A percentile compares a stretch with the other conserved stretches of the same genome.
These are phyloP conservation scores for Jatropha multifida DNA, from an alignment of 441 rosid genomes.

Conservation along the genomic window DNA sequence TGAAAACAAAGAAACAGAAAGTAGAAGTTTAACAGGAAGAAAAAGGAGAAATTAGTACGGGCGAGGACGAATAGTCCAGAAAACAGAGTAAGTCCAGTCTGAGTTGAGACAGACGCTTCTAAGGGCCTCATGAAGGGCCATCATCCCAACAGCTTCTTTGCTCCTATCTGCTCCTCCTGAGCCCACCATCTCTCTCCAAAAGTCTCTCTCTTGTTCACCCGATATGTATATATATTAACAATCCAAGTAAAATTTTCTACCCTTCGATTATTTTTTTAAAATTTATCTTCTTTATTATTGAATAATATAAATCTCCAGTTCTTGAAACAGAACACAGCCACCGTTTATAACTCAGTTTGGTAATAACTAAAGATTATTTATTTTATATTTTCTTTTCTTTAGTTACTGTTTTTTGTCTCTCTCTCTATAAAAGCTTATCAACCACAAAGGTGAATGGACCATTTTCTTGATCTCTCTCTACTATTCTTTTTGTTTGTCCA, in stretches of 20 bases:
- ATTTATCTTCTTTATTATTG: background rate
- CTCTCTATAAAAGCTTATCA: background rate
- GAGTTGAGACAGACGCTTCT: slow-evolving; percentile 93
- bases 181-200: slow-evolving; percentile 74
- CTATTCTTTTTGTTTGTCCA: background rate
- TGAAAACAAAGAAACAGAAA: slow-evolving; percentile 17
- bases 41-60: slow-evolving; percentile 49
- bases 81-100: slow-evolving; percentile 99
- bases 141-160: slow-evolving; percentile 99
- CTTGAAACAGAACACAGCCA: background rate
- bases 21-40: background rate
- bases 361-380: background rate
- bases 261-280: background rate
- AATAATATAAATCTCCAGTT: background rate
- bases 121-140: slow-evolving; percentile 99
- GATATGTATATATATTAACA: slow-evolving; percentile 4
- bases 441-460: background rate
- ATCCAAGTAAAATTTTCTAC: slow-evolving; percentile 15
- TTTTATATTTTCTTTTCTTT: background rate
- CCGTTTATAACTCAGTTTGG: slow-evolving; percentile 5
- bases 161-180: slow-evolving; percentile 91
- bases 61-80: slow-evolving; percentile 99
- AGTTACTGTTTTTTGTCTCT: background rate
- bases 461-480: background rate
- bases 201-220: slow-evolving; percentile 29